Percentiles rank a stretch among this genome's conserved stretches.
These are phyloP conservation scores for Nicotiana tabacum DNA, from an alignment of 257 asterid species.

Conservation along the genomic window DNA sequence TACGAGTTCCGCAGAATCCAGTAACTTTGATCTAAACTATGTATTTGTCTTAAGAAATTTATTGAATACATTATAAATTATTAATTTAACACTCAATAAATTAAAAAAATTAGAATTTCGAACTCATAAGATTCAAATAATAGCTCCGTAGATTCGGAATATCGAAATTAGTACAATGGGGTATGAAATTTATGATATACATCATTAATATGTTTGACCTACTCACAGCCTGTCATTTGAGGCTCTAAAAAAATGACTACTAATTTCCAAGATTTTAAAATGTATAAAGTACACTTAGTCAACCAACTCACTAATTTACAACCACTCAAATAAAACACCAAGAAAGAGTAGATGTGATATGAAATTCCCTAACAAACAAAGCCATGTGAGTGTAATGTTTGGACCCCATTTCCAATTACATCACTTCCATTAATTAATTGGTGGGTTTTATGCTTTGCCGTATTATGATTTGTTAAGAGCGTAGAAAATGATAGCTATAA, in stretches of 20 bases:
- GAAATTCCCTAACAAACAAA: constrained; percentile 18
- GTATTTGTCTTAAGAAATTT: no score
- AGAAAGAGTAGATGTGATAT: constrained; percentile 11
- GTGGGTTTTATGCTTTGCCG: neutral
- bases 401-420: constrained; percentile 18
- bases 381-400: constrained; percentile 23
- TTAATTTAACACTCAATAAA: no score
- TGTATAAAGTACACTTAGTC: constrained; percentile 10
- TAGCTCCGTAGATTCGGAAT: neutral
- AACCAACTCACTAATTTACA: constrained; percentile 2
- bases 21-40: no score
- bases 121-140: no score
- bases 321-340: neutral
- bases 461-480: constrained; percentile 9
- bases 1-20: no score
- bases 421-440: neutral
- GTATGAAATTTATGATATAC: neutral
- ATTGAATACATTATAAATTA: no score
- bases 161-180: neutral
- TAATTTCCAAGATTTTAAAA: constrained; percentile 3
- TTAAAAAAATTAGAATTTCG: no score
- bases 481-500: constrained; percentile 1
- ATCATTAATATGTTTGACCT: constrained; percentile 25
- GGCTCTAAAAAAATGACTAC: constrained; percentile 8
- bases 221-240: constrained; percentile 30